Base-by-base conservation (phyloP, 169 alveolate species). In the Eimeria falciformis region DNA sequence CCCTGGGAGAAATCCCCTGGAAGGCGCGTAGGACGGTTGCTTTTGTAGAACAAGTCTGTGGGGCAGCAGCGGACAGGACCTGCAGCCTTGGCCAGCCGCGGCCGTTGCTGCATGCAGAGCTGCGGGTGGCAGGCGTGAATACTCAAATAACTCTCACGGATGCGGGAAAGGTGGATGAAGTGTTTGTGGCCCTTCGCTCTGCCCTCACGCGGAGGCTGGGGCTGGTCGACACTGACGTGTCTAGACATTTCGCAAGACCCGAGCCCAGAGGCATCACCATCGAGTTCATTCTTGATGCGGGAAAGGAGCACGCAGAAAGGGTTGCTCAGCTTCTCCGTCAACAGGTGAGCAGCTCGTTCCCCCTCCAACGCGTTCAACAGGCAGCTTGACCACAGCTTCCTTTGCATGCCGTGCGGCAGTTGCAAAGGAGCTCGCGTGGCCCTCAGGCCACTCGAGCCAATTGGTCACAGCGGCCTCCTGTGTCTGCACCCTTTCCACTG, bases 31-130 rank as follows among this genome's bases (percentile, higher is more conserved):
- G 96, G 83, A 86, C 96, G 33, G 84, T 94, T n/a, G 94, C 96
- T 25, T 83, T 81, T 62, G 90, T 91, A 18, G 96, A 94, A 55
- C 95, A 94, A 45, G 73, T 81, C 47, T 94, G 96, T 71, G 95
- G 94, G 7, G 82, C 92, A 58, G 68, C 95, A 7, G 66, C 93
- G 27, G 96, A 94, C 66, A 46, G 96, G 40, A 92, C 96, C 33
- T 94, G 96, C 91, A 82, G 94, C 18, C 91, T 82, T 21, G 96
- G 96, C 1, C 46, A 68, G 53, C 93, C 94, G 4, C 77, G 96
- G 83, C 91, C 88, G 83, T 82, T 40, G 84, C 65, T 90, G 71
- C 79, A 56, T 40, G 47, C 66, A n/a, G 73, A 50, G 56, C 58
- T 78, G 37, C 69, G 50, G 56, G 68, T 89, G 14, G 69, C 58